Evolutionary conservation across 257 asterid genomes (phyloP).

Genomic region (Solanum verrucosum): DNA sequence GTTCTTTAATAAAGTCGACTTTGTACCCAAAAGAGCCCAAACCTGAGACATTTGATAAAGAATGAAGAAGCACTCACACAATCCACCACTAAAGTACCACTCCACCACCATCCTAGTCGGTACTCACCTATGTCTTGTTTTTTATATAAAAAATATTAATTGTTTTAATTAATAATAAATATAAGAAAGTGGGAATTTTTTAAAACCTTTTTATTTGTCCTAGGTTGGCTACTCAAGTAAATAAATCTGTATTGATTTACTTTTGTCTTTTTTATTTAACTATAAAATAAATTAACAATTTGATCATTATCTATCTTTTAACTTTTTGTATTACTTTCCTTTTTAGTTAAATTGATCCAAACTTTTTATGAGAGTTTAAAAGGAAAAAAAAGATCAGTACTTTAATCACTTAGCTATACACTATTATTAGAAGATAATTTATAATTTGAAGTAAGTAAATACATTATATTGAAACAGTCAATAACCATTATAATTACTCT

Average conservation of each 20-base stretch:
- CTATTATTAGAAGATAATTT: background rate
- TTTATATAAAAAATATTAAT: too few relatives aligned
- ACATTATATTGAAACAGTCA: background rate
- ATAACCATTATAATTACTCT: background rate
- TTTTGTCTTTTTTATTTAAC: background rate
- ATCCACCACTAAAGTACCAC: too few relatives aligned
- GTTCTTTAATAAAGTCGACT: accelerated
- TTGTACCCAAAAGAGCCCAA: accelerated
- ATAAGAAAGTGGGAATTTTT: background rate
- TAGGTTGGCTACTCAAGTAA: background rate
- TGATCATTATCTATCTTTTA: background rate
- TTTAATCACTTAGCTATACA: background rate
- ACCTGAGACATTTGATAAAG: too few relatives aligned
- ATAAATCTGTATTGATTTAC: background rate
- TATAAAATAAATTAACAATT: background rate
- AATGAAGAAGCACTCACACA: too few relatives aligned
- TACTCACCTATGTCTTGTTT: too few relatives aligned
- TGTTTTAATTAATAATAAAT: background rate
- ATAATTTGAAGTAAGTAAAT: background rate
- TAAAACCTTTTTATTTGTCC: background rate
- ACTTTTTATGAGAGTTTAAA: background rate
- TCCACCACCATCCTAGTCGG: background rate
- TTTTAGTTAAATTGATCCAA: background rate
- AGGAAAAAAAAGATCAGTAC: background rate
- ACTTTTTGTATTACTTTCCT: background rate